A percentile compares a stretch with the other conserved stretches of the same genome.
These are phyloP conservation scores for Salvia sclarea DNA, from an alignment of 305 asterid genomes.

Conservation along the genomic window DNA sequence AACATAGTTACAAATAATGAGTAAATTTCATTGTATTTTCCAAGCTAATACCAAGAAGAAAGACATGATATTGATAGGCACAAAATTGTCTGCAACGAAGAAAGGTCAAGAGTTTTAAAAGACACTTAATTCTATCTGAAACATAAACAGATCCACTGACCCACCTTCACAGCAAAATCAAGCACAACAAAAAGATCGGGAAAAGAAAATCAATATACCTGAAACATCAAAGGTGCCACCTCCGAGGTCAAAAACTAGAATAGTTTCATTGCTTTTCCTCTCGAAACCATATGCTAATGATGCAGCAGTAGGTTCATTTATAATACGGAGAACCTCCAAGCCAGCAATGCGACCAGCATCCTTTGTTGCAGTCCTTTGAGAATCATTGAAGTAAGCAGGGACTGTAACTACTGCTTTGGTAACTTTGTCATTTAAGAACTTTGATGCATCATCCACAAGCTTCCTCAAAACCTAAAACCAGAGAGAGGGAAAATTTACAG, in stretches of 20 bases:
- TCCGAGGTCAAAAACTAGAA: slow-evolving; percentile 91
- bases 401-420: slow-evolving; percentile 97
- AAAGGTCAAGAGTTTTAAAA: background rate
- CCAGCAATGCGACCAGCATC: slow-evolving; percentile 99
- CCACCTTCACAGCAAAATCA: background rate
- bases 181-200: background rate
- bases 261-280: slow-evolving; percentile 87
- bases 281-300: slow-evolving; percentile 96
- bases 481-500: background rate
- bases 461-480: slow-evolving; percentile 77
- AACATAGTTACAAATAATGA: too few relatives aligned
- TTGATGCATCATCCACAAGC: slow-evolving; percentile 97
- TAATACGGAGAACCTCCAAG: slow-evolving; percentile 87
- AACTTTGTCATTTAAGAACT: slow-evolving; percentile 89
- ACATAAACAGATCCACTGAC: background rate
- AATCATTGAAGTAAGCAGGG: slow-evolving; percentile 96
- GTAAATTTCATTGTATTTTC: background rate
- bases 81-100: background rate
- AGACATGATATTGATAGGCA: background rate
- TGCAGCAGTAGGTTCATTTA: slow-evolving; percentile 97
- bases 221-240: slow-evolving; percentile 99
- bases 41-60: background rate
- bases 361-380: slow-evolving; percentile 96
- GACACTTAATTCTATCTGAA: background rate
- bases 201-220: slow-evolving; percentile 46